A percentile compares a stretch with the other conserved stretches of the same genome.
phyloP scores from a whole-genome alignment of 2,329 filamentous ascomycete species.

The Nothophaeocryptopus gaeumannii region DNA sequence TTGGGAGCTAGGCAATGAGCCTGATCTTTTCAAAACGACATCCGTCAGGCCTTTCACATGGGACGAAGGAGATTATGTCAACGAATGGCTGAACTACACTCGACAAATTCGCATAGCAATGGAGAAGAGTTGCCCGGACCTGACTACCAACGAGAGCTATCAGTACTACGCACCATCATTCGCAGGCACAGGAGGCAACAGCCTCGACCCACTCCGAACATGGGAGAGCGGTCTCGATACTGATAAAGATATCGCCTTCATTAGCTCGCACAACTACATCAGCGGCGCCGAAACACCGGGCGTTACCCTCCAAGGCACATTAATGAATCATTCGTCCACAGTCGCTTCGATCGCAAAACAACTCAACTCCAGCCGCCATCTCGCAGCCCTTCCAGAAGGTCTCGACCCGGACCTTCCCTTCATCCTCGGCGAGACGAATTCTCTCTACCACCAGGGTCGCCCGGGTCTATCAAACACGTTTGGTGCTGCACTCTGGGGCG shows the following conservation, averaged over 20 bases:
- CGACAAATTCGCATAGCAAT: slow-evolving; percentile 49
- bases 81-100: slow-evolving; percentile 58
- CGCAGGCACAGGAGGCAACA: slow-evolving; percentile 50
- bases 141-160: slow-evolving; percentile 42
- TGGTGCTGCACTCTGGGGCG: slow-evolving; percentile 62
- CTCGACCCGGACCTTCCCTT: slow-evolving; percentile 45
- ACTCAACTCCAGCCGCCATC: slow-evolving; percentile 45
- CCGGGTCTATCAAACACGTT: slow-evolving; percentile 63
- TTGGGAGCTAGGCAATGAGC: slow-evolving; percentile 66
- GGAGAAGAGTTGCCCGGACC: slow-evolving; percentile 50
- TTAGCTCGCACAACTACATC: slow-evolving; percentile 64
- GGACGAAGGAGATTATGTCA: slow-evolving; percentile 55
- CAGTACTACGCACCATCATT: slow-evolving; percentile 60
- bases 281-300: slow-evolving; percentile 57
- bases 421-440: slow-evolving; percentile 62
- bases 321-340: slow-evolving; percentile 62
- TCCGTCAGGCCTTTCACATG: slow-evolving; percentile 52
- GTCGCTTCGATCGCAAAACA: slow-evolving; percentile 50
- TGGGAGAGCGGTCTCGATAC: slow-evolving; percentile 56
- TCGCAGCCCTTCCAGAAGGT: slow-evolving; percentile 37
- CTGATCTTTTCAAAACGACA: slow-evolving; percentile 57
- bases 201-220: slow-evolving; percentile 49
- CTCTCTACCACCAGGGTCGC: slow-evolving; percentile 60
- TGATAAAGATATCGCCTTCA: slow-evolving; percentile 51
- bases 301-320: slow-evolving; percentile 59